These are phyloP conservation scores for Rhynchosporium graminicola DNA, from an alignment of 2,329 filamentous ascomycete genomes.

Conservation along the genomic window DNA sequence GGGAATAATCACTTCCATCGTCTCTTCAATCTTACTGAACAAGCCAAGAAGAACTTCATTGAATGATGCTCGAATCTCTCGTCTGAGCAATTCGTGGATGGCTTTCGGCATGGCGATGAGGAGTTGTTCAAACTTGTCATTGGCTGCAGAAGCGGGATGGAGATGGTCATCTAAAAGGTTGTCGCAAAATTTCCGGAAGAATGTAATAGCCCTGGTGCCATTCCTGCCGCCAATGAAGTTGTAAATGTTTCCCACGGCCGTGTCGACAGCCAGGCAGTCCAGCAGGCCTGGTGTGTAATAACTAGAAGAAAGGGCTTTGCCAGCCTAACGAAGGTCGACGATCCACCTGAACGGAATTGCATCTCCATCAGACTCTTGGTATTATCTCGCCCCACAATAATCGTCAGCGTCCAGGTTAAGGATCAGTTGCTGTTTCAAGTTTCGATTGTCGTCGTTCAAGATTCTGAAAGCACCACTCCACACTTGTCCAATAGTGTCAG, in stretches of 20 bases:
- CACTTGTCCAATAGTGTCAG: conserved; percentile 17
- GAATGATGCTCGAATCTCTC: conserved; percentile 30
- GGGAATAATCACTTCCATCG: conserved; percentile 16
- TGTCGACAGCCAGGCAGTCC: conserved; percentile 42
- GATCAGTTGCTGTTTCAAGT: conserved; percentile 25
- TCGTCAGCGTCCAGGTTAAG: conserved; percentile 25
- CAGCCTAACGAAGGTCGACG: conserved; percentile 27
- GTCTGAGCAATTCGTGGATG: conserved; percentile 33
- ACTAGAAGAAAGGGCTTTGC: conserved; percentile 35
- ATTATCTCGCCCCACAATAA: conserved; percentile 27
- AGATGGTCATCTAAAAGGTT: conserved; percentile 18
- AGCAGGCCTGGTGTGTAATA: conserved; percentile 42
- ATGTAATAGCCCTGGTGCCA: conserved; percentile 38
- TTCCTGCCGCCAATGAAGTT: conserved; percentile 41
- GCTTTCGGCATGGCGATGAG: conserved; percentile 27
- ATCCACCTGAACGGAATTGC: conserved; percentile 20
- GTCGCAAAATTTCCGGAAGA: conserved; percentile 35
- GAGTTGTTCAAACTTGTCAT: conserved; percentile 16
- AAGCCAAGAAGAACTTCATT: conserved; percentile 34
- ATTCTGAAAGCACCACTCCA: conserved; percentile 26
- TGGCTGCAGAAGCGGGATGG: conserved; percentile 11
- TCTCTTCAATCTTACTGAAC: conserved; percentile 24
- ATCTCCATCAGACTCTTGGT: conserved; percentile 29
- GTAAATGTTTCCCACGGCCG: conserved; percentile 41
- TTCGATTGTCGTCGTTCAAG: conserved; percentile 22